Conservation (phyloP, 768 basidiomycete genomes). For the Tephrocybe rancida region DNA sequence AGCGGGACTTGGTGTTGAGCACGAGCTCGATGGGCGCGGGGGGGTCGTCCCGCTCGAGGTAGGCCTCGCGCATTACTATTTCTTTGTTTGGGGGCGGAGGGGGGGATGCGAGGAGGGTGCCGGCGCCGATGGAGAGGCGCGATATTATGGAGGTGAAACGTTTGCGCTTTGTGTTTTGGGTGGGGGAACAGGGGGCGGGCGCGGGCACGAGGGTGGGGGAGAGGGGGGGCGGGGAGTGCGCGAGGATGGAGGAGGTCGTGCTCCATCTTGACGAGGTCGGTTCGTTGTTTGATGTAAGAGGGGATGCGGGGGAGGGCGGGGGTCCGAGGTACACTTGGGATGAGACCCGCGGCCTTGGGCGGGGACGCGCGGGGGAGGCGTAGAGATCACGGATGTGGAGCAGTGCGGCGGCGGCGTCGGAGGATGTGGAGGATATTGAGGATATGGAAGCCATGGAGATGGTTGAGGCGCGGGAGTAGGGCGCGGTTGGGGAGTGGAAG, state of each 20-base stretch:
- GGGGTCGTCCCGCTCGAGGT: constrained; percentile 10
- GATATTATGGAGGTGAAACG: constrained; percentile 13
- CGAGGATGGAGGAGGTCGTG: constrained; percentile 5
- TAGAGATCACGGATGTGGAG: constrained; percentile 7
- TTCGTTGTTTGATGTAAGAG: not conserved
- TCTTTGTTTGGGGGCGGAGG: not conserved
- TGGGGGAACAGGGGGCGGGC: not conserved
- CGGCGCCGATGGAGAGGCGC: constrained; percentile 7
- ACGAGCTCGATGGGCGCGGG: constrained; percentile 1
- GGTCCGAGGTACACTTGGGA: constrained; percentile 13
- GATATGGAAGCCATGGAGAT: not conserved
- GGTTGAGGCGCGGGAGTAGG: constrained; percentile 5
- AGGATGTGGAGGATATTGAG: not conserved
- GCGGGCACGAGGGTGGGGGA: not conserved
- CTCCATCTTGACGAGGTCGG: constrained; percentile 17
- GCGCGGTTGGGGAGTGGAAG: constrained; percentile 19
- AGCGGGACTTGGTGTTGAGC: not conserved
- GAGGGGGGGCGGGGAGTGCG: not conserved
- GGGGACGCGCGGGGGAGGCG: not conserved
- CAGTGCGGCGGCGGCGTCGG: not conserved
- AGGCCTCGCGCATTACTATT: constrained; percentile 15
- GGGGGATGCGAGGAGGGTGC: not conserved
- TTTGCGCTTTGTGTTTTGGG: constrained; percentile 6
- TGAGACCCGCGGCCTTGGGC: too few relatives aligned
- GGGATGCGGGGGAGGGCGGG: not conserved